These are phyloP conservation scores for Ilyonectria sp. DNA, from an alignment of 2,329 filamentous ascomycete species.

Conservation along the genomic window DNA sequence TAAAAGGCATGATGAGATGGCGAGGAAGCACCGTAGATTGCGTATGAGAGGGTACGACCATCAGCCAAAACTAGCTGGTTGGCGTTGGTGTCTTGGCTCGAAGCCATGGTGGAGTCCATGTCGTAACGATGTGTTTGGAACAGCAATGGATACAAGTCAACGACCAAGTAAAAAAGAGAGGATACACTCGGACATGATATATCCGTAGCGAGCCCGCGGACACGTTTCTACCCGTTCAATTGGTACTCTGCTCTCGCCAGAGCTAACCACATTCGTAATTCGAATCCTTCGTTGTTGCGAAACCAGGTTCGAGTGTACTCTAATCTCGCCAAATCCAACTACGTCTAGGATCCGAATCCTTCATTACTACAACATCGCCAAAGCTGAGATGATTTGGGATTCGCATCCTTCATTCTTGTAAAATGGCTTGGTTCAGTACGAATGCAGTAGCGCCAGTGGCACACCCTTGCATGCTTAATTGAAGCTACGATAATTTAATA, in stretches of 20 bases:
- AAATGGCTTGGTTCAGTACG: not conserved
- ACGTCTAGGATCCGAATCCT: not conserved
- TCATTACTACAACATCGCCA: not conserved
- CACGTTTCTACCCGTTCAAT: not conserved
- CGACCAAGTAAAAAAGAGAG: not conserved
- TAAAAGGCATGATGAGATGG: conserved; percentile 30
- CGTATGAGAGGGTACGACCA: conserved; percentile 47
- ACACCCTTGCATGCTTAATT: not conserved
- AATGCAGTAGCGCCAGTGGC: not conserved
- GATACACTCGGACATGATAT: not conserved
- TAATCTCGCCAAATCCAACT: not conserved
- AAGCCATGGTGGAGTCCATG: not conserved
- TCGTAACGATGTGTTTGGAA: not conserved
- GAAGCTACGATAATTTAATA: not conserved
- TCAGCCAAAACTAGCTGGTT: conserved; percentile 28
- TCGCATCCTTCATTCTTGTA: not conserved
- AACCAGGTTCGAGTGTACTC: not conserved
- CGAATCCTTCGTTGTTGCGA: not conserved
- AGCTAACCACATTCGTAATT: not conserved
- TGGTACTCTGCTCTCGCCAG: not conserved
- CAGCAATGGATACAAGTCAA: not conserved
- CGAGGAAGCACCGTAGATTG: conserved; percentile 40
- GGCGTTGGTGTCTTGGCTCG: not conserved
- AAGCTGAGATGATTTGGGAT: not conserved
- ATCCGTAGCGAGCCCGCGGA: not conserved